Evolutionary conservation across 2,329 filamentous ascomycete genomes (phyloP).

Genomic region (Nemania bipapillata): DNA sequence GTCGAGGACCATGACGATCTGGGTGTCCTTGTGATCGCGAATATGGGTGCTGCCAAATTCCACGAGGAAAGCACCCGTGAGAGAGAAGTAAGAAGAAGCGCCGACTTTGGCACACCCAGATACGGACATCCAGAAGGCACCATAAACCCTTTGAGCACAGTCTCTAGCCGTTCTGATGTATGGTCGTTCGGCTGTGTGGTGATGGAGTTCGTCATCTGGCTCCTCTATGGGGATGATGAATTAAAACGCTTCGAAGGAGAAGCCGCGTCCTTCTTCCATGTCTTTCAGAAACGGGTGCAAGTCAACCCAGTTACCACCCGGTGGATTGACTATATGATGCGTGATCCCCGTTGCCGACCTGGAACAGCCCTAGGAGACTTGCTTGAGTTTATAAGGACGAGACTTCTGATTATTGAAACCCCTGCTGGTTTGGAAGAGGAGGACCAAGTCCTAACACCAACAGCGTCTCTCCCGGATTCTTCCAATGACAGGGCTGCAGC

Average conservation of each 20-base stretch:
- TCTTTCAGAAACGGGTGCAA: background rate
- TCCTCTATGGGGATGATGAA: background rate
- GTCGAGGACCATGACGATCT: background rate
- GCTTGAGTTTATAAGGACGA: background rate
- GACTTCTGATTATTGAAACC: background rate
- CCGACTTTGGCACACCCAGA: background rate
- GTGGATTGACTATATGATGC: background rate
- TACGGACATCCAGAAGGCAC: background rate
- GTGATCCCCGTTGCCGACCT: background rate
- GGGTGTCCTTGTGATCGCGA: background rate
- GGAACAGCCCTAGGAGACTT: background rate
- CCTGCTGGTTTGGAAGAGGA: background rate
- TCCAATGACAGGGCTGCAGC: background rate
- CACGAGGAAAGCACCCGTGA: background rate
- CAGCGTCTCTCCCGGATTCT: background rate
- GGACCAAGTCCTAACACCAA: background rate
- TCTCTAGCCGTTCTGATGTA: background rate
- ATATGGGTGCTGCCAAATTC: background rate
- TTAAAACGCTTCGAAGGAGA: background rate
- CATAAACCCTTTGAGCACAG: background rate
- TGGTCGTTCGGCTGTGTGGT: background rate
- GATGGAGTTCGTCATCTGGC: background rate
- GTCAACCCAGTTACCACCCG: background rate
- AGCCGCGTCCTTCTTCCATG: background rate
- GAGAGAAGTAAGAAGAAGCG: background rate